Base-by-base conservation (phyloP, 2,329 filamentous ascomycete genomes). In the Pyrenophora graminea region DNA sequence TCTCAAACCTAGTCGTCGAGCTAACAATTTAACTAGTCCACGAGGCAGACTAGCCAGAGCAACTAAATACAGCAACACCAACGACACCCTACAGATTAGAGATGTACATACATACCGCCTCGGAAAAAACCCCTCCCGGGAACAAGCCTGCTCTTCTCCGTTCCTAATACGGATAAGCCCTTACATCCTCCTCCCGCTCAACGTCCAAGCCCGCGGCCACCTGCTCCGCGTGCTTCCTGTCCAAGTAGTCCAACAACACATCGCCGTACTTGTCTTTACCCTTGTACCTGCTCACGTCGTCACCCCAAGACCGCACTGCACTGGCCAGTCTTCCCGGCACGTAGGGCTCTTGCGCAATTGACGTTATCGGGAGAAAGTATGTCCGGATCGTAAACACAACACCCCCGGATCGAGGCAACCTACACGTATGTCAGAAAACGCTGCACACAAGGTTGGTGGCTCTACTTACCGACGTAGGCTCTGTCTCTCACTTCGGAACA, bases 221-320 rank as follows among this genome's bases (percentile, higher is more conserved):
- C 75, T 95, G 90, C 74, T 88, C 86, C 69, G 82, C 74, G 73
- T 94, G 89, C 76, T 87, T 88, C 59, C 64, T 64, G 72, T 95
- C 90, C 54, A 95, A 70, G 72, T 87, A 95, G 69, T 90, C 86
- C 53, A 95, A 73, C 66, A 95, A 62, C 0, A 93, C 85, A 21
- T 86, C 83, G 17, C 80, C 82, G 71, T 91, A 95, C 75, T 80
- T 84, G 59, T 90, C 87, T 67, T 80, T 85, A 0, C 91, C 90
- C 75, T 94, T 94, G 69, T 96, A 95, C 59, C 76, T 77, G 13
- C 82, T 82, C 6, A 94, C 89, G 74, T 91, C 86, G 37, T 87
- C 84, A 1, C 87, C 89, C 90, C 90, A 94, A 69, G 89, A 93
- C 33, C 90, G 78, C 3, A 95, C 76, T 4, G 89, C 90, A 61